Evolutionary conservation across 2,329 filamentous ascomycete species (phyloP), one percentile per base, ranked within the genome.

Genomic region (Calonectria montana): DNA sequence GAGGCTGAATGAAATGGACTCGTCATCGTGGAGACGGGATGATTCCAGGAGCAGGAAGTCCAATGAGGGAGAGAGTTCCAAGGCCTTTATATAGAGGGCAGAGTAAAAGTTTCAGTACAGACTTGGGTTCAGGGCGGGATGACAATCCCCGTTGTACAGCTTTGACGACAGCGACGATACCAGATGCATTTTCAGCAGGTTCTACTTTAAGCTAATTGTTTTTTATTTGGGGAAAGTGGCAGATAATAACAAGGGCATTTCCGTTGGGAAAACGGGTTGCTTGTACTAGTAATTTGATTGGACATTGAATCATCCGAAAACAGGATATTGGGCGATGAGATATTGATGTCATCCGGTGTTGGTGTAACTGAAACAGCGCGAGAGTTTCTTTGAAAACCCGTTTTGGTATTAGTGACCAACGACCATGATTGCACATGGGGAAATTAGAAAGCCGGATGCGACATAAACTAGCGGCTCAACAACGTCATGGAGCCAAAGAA

Each of bases 51-150:
- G 13, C 61, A 64, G 16, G 48, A 74, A 70, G 41, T 79, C 76
- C 4, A 73, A 78, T 18, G 71, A 72, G 27, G 76, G 21, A 59
- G 53, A 75, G 10, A 79, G 75, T 37, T 75, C 67, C 63, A 74
- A 79, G 65, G 78, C 76, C 4, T 79, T 79, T 61, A 59, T 79
- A n/a, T 79, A 66, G 74, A 23, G 27, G 13, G 23, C 16, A 37
- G 23, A 48, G 18, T 48, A 25, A 35, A 45, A 27, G 37, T 39
- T 45, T 43, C 37, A 53, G 45, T 43, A 43, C 18, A 67, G 31
- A 47, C 21, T 65, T 65, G 53, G 53, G 53, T 53, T 48, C 9
- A 21, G 45, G 25, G 21, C 35, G 57, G 57, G 57, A 45, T 59
- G n/a, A 41, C n/a, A 43, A 8, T 31, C 37, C 57, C 37, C 57